Conservation (phyloP, 495 filamentous ascomycete species). For the Tuber borchii region DNA sequence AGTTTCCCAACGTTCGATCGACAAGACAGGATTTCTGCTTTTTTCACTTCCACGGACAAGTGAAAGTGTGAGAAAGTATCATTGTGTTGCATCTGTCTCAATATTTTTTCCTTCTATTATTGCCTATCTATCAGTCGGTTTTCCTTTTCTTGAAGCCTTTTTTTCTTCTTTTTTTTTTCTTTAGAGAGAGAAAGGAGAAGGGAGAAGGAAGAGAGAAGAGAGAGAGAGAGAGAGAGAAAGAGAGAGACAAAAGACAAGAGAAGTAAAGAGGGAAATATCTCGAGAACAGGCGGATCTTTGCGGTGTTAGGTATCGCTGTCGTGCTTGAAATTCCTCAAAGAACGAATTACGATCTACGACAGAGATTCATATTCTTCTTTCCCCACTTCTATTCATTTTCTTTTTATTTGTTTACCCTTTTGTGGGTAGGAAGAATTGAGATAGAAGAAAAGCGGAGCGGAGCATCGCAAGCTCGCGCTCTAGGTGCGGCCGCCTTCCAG, state of each 20-base stretch:
- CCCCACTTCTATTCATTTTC: slow-evolving; percentile 12
- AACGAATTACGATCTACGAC: slow-evolving; percentile 12
- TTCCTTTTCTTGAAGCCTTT: not conserved
- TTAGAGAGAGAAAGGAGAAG: not conserved
- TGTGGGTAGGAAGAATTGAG: slow-evolving; percentile 23
- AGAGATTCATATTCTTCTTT: not conserved
- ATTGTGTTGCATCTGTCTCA: not conserved
- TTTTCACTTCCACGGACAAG: not conserved
- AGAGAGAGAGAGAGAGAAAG: not conserved
- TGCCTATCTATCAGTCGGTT: not conserved
- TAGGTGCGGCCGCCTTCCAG: slow-evolving; percentile 22
- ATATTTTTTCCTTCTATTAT: not conserved
- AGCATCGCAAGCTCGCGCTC: slow-evolving; percentile 20
- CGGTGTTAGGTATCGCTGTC: slow-evolving; percentile 30
- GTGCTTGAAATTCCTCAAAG: slow-evolving; percentile 13
- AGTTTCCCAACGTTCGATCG: not conserved
- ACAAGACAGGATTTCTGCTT: not conserved
- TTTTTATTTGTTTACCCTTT: slow-evolving; percentile 6
- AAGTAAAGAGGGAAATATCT: not conserved
- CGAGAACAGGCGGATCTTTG: not conserved
- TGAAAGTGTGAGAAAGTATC: not conserved
- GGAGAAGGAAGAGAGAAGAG: not conserved
- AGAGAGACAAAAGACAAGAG: not conserved
- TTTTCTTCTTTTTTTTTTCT: not conserved
- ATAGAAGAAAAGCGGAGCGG: not conserved